These are phyloP conservation scores for Podila verticillata DNA, from an alignment of 192 early-diverging fungal species.

Conservation along the genomic window DNA sequence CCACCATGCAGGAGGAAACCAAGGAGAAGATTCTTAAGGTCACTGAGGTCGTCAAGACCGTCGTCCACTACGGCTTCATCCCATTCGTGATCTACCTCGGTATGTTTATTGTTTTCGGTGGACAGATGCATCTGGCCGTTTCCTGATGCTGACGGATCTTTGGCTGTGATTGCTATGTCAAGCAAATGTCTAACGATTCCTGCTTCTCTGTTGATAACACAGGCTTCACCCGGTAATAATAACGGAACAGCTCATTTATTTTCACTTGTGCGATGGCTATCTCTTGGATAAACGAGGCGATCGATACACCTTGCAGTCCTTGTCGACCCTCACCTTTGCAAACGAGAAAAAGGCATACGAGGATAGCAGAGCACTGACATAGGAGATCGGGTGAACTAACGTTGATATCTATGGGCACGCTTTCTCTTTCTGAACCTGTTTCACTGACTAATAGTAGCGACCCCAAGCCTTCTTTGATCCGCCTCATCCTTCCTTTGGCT, in stretches of 20 bases:
- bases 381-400: not conserved
- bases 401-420: not conserved
- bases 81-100: conserved; percentile 69
- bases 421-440: not conserved
- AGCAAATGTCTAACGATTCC: not conserved
- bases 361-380: not conserved
- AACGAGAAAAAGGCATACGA: too few species aligned
- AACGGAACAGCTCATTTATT: not conserved
- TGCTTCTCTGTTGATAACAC: not conserved
- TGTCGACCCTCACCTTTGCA: too few species aligned
- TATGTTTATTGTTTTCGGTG: conserved; percentile 11
- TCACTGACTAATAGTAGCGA: conserved; percentile 28
- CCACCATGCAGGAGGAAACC: conserved; percentile 59
- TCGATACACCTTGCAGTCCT: too few species aligned
- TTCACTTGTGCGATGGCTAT: not conserved
- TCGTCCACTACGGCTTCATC: conserved; percentile 71
- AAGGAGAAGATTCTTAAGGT: conserved; percentile 64
- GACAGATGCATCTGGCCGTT: not conserved
- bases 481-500: conserved; percentile 52
- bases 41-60: conserved; percentile 62
- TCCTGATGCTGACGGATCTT: not conserved
- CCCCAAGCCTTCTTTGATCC: conserved; percentile 53
- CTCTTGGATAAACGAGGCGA: too few species aligned
- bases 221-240: conserved; percentile 49
- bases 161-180: not conserved